Evolutionary conservation across 768 basidiomycete genomes (phyloP).

Genomic region (Xanthoconium stramineum): DNA sequence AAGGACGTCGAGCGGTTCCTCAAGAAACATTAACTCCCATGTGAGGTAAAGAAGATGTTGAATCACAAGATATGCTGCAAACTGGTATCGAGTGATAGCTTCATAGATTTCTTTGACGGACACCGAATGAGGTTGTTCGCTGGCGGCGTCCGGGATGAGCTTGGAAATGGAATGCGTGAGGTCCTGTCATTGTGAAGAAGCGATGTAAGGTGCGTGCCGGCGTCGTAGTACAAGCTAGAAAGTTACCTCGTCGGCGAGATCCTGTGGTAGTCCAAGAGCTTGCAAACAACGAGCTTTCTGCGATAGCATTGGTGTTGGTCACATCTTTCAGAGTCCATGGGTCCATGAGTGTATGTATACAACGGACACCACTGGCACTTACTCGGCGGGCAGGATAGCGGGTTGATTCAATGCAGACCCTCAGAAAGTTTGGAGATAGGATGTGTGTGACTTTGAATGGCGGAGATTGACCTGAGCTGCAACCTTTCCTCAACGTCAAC

Average conservation of each 20-base stretch:
- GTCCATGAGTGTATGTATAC: not conserved
- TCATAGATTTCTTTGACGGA: conserved; percentile 20
- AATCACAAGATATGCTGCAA: conserved; percentile 19
- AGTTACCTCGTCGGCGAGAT: conserved; percentile 26
- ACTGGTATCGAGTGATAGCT: conserved; percentile 12
- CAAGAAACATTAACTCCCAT: not conserved
- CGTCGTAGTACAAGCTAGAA: not conserved
- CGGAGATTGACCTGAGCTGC: too few species aligned
- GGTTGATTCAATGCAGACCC: too few species aligned
- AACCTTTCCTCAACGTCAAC: too few species aligned
- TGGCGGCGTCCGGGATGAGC: conserved; percentile 18
- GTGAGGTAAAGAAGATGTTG: not conserved
- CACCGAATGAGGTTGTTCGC: not conserved
- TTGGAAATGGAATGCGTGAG: conserved; percentile 14
- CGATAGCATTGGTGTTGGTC: not conserved
- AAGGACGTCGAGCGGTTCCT: conserved; percentile 42
- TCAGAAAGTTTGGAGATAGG: too few species aligned
- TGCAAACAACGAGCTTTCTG: conserved; percentile 12
- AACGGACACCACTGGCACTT: too few species aligned
- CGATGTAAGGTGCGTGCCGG: not conserved
- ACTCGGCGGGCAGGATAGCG: too few species aligned
- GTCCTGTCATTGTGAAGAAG: conserved; percentile 11
- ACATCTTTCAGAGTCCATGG: not conserved
- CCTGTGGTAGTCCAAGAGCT: conserved; percentile 15
- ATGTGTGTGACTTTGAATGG: too few species aligned